Percentiles rank a stretch among this genome's conserved stretches.
Evolutionary conservation across 768 basidiomycete species (phyloP).

Genomic region (Mycena sanguinolenta): DNA sequence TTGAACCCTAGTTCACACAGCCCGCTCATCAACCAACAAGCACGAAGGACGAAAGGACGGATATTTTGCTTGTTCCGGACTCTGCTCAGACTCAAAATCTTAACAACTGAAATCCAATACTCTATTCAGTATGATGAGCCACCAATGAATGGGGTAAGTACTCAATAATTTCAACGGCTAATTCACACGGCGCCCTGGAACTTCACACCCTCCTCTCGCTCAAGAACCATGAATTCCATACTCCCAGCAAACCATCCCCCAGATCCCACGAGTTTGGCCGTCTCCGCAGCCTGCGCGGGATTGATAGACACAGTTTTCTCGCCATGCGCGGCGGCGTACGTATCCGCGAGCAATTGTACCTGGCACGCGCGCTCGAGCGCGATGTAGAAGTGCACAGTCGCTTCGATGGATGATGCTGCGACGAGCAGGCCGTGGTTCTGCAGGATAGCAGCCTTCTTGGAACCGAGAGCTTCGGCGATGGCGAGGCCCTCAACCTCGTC

Average conservation of each 20-base stretch:
- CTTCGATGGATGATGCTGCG: conserved; percentile 58
- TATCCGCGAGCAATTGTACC: conserved; percentile 59
- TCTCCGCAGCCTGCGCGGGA: conserved; percentile 44
- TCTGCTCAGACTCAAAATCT: too few relatives aligned
- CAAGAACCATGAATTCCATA: conserved; percentile 53
- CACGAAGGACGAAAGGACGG: too few relatives aligned
- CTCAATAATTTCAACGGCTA: too few relatives aligned
- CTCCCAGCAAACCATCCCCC: conserved; percentile 55
- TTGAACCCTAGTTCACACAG: too few relatives aligned
- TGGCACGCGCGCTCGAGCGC: conserved; percentile 61
- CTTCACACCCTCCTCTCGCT: conserved; percentile 49
- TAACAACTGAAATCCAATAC: too few relatives aligned
- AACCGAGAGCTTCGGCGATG: conserved; percentile 58
- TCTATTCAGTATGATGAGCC: too few relatives aligned
- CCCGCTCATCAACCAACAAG: too few relatives aligned
- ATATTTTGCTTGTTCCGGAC: too few relatives aligned
- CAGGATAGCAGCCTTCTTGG: conserved; percentile 57
- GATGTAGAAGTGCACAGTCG: conserved; percentile 57
- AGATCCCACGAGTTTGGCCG: conserved; percentile 43
- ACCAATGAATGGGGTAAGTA: too few relatives aligned
- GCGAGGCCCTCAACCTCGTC: conserved; percentile 57
- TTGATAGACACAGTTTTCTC: conserved; percentile 45
- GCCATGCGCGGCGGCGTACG: conserved; percentile 40
- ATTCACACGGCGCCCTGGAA: neutral
- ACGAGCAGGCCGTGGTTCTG: conserved; percentile 59